Evolutionary conservation across 768 basidiomycete species (phyloP).

Genomic region (Leccinum disarticulatum): DNA sequence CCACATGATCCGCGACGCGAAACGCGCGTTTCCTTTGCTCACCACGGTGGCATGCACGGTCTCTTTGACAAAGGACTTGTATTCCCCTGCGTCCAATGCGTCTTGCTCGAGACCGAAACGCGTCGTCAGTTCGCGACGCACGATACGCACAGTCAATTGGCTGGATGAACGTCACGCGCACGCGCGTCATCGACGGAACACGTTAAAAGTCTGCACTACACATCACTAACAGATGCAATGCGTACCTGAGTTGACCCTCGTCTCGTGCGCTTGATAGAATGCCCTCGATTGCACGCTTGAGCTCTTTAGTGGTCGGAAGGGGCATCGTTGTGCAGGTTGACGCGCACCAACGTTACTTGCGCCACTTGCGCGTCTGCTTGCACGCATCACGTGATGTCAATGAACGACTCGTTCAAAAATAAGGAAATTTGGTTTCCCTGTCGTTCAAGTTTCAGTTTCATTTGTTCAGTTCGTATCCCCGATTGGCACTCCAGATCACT

Average conservation of each 20-base stretch:
- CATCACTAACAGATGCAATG: neutral
- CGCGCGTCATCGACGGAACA: neutral
- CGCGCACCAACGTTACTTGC: neutral
- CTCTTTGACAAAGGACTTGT: slow-evolving; percentile 47
- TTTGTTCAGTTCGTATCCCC: too few species aligned
- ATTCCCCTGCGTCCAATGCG: slow-evolving; percentile 41
- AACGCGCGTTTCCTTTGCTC: neutral
- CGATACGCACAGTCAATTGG: slow-evolving; percentile 45
- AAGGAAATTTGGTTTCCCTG: too few species aligned
- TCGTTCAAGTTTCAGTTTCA: too few species aligned
- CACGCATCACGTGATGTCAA: slow-evolving; percentile 15
- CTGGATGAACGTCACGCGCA: slow-evolving; percentile 11
- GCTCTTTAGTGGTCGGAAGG: slow-evolving; percentile 14
- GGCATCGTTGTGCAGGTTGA: slow-evolving; percentile 5
- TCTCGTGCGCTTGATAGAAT: slow-evolving; percentile 24
- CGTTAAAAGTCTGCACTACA: neutral
- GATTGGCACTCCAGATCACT: too few species aligned
- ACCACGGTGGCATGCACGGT: slow-evolving; percentile 19
- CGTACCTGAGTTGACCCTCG: slow-evolving; percentile 23
- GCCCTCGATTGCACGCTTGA: slow-evolving; percentile 21
- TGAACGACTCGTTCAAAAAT: neutral
- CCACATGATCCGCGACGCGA: neutral
- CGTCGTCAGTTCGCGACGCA: slow-evolving; percentile 52
- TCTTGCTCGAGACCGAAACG: slow-evolving; percentile 45
- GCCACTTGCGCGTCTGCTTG: neutral